These are phyloP conservation scores for Neolentinus lepideus DNA, from an alignment of 1,284 basidiomycete genomes.

Conservation along the genomic window DNA sequence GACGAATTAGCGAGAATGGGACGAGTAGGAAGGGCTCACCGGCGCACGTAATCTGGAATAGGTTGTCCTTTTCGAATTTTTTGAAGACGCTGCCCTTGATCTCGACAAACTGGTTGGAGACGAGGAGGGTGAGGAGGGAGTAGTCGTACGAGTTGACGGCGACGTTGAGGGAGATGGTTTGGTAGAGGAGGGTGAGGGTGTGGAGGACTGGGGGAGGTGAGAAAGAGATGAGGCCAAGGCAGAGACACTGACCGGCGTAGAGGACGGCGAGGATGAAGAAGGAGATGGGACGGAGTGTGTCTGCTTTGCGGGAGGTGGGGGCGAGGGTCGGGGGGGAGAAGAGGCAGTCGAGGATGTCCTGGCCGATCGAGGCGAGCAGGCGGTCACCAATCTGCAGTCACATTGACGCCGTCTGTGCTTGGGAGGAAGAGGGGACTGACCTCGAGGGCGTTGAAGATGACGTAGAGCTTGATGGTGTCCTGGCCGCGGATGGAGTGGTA, in stretches of 20 bases:
- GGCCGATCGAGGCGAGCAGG: conserved; percentile 93
- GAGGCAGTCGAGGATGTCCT: conserved; percentile 94
- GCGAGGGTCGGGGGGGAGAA: conserved; percentile 91
- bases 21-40: too few species aligned
- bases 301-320: conserved; percentile 43
- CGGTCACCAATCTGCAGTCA: conserved; percentile 85
- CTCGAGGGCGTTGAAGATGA: conserved; percentile 98
- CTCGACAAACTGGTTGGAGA: conserved; percentile 99
- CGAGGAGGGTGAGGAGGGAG: conserved; percentile 86
- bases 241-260: conserved; percentile 69
- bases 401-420: conserved; percentile 1
- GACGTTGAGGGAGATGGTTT: conserved; percentile 92
- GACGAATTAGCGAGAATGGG: too few species aligned
- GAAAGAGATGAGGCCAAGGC: background rate
- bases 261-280: conserved; percentile 82
- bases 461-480: conserved; percentile 97
- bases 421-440: conserved; percentile 33
- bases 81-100: conserved; percentile 99
- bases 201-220: conserved; percentile 61
- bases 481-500: conserved; percentile 99
- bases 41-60: conserved; percentile 99
- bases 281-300: conserved; percentile 70
- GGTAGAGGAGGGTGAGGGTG: conserved; percentile 94
- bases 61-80: conserved; percentile 98
- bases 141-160: conserved; percentile 99